Percentiles rank a stretch among this genome's conserved stretches.
phyloP scores from a whole-genome alignment of 2,329 filamentous ascomycete genomes.

The Penicillium sp. region DNA sequence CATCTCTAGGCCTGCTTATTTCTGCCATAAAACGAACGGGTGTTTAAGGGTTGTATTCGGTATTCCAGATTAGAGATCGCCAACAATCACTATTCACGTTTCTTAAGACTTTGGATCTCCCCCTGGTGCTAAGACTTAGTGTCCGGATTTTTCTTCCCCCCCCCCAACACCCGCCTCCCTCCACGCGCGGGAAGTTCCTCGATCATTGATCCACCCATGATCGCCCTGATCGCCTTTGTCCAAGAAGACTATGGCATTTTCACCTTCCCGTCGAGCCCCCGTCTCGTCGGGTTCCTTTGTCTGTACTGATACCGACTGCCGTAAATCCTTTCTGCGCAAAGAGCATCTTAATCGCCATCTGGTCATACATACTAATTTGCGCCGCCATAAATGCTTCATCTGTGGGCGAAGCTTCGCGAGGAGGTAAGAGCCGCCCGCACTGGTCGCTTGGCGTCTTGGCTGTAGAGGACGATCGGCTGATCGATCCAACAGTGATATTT shows the following conservation, averaged over 20 bases:
- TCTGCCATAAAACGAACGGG: not conserved
- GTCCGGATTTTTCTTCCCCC: not conserved
- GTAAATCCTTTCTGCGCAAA: not conserved
- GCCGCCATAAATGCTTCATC: not conserved
- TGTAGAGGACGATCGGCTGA: not conserved
- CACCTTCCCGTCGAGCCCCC: not conserved
- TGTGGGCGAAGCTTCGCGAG: not conserved
- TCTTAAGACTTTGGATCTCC: not conserved
- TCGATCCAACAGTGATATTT: not conserved
- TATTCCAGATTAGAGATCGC: not conserved
- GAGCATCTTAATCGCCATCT: not conserved
- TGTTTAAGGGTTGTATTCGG: not conserved
- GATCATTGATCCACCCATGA: not conserved
- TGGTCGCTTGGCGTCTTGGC: not conserved
- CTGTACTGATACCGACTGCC: not conserved
- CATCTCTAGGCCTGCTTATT: not conserved
- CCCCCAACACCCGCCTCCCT: not conserved
- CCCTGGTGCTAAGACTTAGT: not conserved
- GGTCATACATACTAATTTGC: not conserved
- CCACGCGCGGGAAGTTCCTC: not conserved
- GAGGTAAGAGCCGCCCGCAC: not conserved
- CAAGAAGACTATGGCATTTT: not conserved
- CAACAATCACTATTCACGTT: not conserved
- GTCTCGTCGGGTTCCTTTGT: not conserved
- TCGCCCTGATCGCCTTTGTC: not conserved